A percentile compares a stretch with the other conserved stretches of the same genome.
phyloP scores from a whole-genome alignment of 2,329 filamentous ascomycete genomes.

The Venturia carpophila region DNA sequence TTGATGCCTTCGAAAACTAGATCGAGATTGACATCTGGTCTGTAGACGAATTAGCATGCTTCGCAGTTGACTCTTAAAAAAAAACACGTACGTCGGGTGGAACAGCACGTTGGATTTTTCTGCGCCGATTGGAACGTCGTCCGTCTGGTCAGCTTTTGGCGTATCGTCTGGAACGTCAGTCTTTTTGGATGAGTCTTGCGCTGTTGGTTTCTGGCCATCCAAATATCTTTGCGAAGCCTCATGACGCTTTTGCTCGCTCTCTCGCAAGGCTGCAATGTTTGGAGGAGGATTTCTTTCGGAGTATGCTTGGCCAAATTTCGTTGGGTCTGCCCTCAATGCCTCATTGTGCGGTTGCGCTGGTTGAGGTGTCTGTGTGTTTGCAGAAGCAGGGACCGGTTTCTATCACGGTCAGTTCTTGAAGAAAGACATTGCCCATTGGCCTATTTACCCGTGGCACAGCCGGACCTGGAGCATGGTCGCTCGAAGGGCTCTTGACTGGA shows the following conservation, averaged over 20 bases:
- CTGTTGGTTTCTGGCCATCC: not conserved
- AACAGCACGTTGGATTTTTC: slow-evolving; percentile 7
- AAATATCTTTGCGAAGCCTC: slow-evolving; percentile 3
- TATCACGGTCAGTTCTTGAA: not conserved
- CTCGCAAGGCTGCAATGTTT: not conserved
- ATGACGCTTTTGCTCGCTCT: slow-evolving; percentile 6
- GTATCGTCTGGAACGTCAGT: not conserved
- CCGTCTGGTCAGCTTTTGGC: slow-evolving; percentile 1
- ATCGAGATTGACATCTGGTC: slow-evolving; percentile 6
- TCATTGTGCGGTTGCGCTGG: not conserved
- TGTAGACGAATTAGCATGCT: not conserved
- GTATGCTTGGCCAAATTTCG: slow-evolving; percentile 1
- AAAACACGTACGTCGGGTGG: not conserved
- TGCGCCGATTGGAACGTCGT: slow-evolving; percentile 7
- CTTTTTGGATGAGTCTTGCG: not conserved
- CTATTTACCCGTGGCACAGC: not conserved
- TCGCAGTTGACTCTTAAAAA: not conserved
- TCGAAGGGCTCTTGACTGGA: not conserved
- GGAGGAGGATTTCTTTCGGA: slow-evolving; percentile 4
- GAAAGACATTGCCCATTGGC: not conserved
- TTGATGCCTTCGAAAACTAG: not conserved
- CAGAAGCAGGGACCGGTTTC: not conserved
- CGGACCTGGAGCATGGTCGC: not conserved
- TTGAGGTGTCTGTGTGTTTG: not conserved
- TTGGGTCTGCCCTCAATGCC: slow-evolving; percentile 1